These are phyloP conservation scores for Pythium inflatum DNA, from an alignment of 352 stramenopile genomes.

Conservation along the genomic window DNA sequence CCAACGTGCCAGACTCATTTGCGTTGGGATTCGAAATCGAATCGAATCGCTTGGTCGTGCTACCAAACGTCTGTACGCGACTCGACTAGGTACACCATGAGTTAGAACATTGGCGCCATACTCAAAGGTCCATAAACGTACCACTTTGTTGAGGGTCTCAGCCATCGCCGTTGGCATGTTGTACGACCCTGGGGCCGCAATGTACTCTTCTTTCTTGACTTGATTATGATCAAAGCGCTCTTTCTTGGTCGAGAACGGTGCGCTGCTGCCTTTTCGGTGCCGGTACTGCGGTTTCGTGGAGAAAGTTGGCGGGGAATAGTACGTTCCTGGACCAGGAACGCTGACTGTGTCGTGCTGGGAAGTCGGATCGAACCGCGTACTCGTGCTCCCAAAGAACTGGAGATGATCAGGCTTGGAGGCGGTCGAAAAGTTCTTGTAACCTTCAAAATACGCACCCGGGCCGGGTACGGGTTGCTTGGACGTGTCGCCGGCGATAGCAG, in stretches of 20 bases:
- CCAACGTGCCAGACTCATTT: constrained; percentile 37
- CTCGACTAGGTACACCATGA: constrained; percentile 47
- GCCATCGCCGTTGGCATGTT: constrained; percentile 58
- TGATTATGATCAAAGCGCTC: constrained; percentile 58
- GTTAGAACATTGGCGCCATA: not conserved
- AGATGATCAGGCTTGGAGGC: constrained; percentile 69
- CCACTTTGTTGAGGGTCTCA: constrained; percentile 76
- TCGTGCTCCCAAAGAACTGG: constrained; percentile 83
- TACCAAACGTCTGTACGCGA: constrained; percentile 70
- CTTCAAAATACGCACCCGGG: constrained; percentile 62
- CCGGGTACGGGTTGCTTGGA: constrained; percentile 56
- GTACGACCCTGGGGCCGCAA: constrained; percentile 71
- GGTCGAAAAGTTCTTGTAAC: constrained; percentile 46
- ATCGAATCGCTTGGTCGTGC: constrained; percentile 78
- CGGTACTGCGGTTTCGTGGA: constrained; percentile 32
- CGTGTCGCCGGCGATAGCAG: constrained; percentile 18
- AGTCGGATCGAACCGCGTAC: constrained; percentile 56
- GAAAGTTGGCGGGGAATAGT: constrained; percentile 54
- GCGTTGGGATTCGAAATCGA: constrained; percentile 35
- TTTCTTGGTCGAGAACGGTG: constrained; percentile 71
- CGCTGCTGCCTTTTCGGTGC: constrained; percentile 46
- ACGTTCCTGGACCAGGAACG: constrained; percentile 54
- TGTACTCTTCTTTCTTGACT: constrained; percentile 49
- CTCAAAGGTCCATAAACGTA: constrained; percentile 24
- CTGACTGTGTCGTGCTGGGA: constrained; percentile 10